phyloP scores from a whole-genome alignment of 73 alveolate species.

The Paraurostyla sp. region DNA sequence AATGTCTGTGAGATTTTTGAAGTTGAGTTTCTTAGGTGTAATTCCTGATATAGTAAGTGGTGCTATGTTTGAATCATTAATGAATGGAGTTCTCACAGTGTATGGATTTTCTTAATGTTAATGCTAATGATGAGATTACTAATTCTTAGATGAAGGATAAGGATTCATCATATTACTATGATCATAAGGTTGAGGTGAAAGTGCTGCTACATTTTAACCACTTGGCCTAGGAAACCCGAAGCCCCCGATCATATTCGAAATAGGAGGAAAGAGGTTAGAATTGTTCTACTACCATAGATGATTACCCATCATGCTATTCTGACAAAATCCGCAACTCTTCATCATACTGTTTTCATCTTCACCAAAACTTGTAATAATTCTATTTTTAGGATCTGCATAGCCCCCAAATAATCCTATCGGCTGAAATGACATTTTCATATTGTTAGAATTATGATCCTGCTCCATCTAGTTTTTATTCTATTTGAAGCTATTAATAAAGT shows the following conservation, averaged over 20 bases:
- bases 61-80: slow-evolving; percentile 24
- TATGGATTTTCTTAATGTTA: neutral
- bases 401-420: neutral
- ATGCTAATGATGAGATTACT: neutral
- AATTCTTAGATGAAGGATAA: neutral
- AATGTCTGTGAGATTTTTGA: neutral
- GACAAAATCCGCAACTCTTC: neutral
- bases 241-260: slow-evolving; percentile 29
- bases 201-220: neutral
- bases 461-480: neutral
- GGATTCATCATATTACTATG: slow-evolving; percentile 13
- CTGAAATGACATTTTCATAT: no score
- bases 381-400: neutral
- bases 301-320: slow-evolving; percentile 48
- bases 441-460: neutral
- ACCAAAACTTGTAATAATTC: neutral
- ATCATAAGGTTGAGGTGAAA: neutral
- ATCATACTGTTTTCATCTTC: slow-evolving; percentile 39
- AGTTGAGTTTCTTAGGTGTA: slow-evolving; percentile 16
- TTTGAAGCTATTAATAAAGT: neutral
- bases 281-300: neutral
- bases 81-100: slow-evolving; percentile 3
- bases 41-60: neutral
- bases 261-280: neutral
- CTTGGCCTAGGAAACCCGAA: neutral